Evolutionary conservation across 768 basidiomycete species (phyloP).

Genomic region (Russula earlei): DNA sequence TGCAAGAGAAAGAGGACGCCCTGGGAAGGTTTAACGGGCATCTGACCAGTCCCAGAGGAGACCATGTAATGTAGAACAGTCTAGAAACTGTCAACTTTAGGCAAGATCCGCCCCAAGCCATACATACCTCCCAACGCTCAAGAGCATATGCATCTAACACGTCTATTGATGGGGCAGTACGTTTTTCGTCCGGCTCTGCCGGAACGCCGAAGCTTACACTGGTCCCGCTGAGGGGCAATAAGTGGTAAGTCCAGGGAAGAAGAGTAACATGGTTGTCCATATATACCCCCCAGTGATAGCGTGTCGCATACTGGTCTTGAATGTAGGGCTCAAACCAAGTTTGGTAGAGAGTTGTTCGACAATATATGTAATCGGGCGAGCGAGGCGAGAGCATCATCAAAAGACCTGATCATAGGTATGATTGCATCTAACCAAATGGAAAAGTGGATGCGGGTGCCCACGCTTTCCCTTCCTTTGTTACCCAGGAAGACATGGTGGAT

Average conservation of each 20-base stretch:
- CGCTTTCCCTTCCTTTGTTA: conserved; percentile 65
- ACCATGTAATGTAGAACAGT: conserved; percentile 99
- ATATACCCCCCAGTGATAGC: conserved; percentile 83
- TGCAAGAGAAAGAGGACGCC: conserved; percentile 79
- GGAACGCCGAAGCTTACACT: conserved; percentile 82
- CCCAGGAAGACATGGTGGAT: conserved; percentile 70
- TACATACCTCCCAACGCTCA: conserved; percentile 80
- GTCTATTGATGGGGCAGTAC: conserved; percentile 43
- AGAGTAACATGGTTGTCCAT: not conserved
- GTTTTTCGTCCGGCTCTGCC: conserved; percentile 54
- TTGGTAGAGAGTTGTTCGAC: conserved; percentile 45
- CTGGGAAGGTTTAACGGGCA: conserved; percentile 65
- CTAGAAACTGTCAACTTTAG: conserved; percentile 32
- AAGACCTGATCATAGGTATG: conserved; percentile 40
- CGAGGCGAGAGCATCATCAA: conserved; percentile 57
- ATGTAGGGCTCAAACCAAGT: conserved; percentile 59
- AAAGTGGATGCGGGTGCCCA: conserved; percentile 25
- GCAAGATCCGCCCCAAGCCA: not conserved
- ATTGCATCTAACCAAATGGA: conserved; percentile 1
- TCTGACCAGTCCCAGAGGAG: conserved; percentile 74
- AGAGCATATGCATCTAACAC: conserved; percentile 73
- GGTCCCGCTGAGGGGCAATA: conserved; percentile 41
- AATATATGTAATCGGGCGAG: conserved; percentile 64
- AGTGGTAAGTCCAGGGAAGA: not conserved
- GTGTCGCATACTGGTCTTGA: conserved; percentile 71